These are phyloP conservation scores for Gaillardinia entomophila DNA, from an alignment of 805 yeast species.

Conservation along the genomic window DNA sequence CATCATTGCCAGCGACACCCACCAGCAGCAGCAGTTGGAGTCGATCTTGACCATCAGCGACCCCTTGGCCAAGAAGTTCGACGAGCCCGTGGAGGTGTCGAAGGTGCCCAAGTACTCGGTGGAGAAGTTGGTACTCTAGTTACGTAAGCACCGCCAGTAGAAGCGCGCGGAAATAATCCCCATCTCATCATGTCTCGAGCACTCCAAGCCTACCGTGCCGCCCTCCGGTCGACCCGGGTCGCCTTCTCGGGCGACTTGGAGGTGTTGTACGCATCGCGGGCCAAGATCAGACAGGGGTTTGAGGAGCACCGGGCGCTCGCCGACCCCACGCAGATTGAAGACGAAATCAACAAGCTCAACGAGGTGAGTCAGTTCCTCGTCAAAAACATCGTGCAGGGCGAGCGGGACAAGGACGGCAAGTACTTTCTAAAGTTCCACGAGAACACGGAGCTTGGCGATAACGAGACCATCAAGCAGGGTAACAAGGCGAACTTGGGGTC, in stretches of 20 bases:
- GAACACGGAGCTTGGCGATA: conserved; percentile 86
- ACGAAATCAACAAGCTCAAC: conserved; percentile 50
- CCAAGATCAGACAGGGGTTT: conserved; percentile 52
- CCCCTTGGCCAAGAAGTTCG: conserved; percentile 19
- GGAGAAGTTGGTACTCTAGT: conserved; percentile 40
- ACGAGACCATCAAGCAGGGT: conserved; percentile 63
- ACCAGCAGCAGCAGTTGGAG: conserved; percentile 25
- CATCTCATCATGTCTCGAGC: neutral
- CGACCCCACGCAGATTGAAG: conserved; percentile 11
- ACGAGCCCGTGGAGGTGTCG: conserved; percentile 24
- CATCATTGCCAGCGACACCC: conserved; percentile 15
- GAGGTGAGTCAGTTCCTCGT: conserved; percentile 68
- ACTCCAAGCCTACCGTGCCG: conserved; percentile 51
- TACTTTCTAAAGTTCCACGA: conserved; percentile 66
- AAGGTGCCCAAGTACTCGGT: conserved; percentile 51
- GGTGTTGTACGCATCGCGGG: conserved; percentile 55
- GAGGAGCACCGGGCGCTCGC: conserved; percentile 21
- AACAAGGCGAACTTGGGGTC: conserved; percentile 39
- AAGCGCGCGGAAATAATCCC: neutral
- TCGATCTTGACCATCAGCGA: conserved; percentile 28
- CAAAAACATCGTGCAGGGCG: conserved; percentile 85
- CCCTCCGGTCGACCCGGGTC: conserved; percentile 58
- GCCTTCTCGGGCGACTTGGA: conserved; percentile 50
- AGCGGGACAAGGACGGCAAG: conserved; percentile 34
- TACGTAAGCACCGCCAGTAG: neutral